Evolutionary conservation across 345 rosid genomes (phyloP).

Genomic region (Citrus hindsii): DNA sequence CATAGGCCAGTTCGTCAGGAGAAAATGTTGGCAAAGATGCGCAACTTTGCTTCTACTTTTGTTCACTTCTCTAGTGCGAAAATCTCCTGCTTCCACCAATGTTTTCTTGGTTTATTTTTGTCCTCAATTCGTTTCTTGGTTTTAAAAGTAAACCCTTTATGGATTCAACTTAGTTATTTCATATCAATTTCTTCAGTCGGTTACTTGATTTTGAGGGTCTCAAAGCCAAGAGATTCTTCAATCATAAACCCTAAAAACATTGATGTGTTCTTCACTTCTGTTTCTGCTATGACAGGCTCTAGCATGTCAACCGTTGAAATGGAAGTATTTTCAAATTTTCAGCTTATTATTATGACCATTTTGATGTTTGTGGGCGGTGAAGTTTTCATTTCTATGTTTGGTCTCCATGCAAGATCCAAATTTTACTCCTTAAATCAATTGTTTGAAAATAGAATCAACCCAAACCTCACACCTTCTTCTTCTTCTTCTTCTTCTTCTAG

Average conservation of each 20-base stretch:
- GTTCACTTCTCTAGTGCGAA: too few species aligned
- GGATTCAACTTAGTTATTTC: constrained; percentile 43
- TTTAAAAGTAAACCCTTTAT: constrained; percentile 21
- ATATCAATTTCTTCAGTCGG: constrained; percentile 32
- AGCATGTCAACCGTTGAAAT: constrained; percentile 78
- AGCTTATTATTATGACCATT: constrained; percentile 48
- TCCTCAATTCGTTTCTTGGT: not conserved
- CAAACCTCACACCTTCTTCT: too few species aligned
- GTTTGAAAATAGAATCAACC: too few species aligned
- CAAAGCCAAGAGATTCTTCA: constrained; percentile 30
- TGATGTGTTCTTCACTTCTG: constrained; percentile 70
- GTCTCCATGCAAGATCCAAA: too few species aligned
- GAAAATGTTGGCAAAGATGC: too few species aligned
- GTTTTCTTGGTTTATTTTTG: too few species aligned
- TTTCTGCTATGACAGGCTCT: constrained; percentile 56
- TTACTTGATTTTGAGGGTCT: constrained; percentile 27
- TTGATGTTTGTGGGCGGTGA: constrained; percentile 61
- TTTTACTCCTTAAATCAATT: too few species aligned
- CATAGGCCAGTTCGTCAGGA: too few species aligned
- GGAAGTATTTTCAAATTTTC: constrained; percentile 69
- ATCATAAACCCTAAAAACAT: constrained; percentile 29
- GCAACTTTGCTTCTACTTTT: too few species aligned
- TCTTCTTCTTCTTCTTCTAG: too few species aligned
- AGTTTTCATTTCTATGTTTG: constrained; percentile 25
- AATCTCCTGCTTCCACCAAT: too few species aligned